Base-by-base conservation (phyloP, 192 early-diverging fungal genomes). In the Backusella tarrabulga region DNA sequence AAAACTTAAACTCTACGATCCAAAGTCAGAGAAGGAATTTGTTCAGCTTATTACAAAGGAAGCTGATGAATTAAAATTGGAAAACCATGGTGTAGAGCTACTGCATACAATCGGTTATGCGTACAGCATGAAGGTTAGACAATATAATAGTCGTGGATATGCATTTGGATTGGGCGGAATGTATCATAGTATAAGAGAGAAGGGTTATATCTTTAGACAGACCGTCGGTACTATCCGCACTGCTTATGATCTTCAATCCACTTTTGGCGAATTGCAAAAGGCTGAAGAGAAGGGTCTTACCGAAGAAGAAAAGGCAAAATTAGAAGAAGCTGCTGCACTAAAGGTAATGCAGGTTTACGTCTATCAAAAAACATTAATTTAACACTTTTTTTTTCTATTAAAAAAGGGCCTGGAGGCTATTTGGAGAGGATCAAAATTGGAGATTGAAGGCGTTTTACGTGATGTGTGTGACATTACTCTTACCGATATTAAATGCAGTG, bases 371-470 rank as follows among this genome's bases (percentile, higher is more conserved):
- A 21, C n/a, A 44, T 19, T 76, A 40, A 67, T 9, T 34, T 42
- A 56, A 44, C 15, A n/a, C n/a, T n/a, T 2, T 44, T 66, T 35
- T 19, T 14, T 19, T 26, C 32, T 35, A 38, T 11, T 54, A 32
- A 46, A 50, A 7, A 89, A 95, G 87, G 98, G 95, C 12, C 80
- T 99, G 70, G 88, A 95, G 75, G 95, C 95, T 7, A 88, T 98
- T 68, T 98, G 97, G 97, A 89, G 93, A 83, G 95, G 95, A 26
- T 93, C 92, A 67, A 97, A 97, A 77, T 81, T 99, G 75, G 98
- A 99, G 79, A 96, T 99, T 60, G 96, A 98, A 80, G 90, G 89
- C 77, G 95, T 97, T 12, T 81, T 98, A 70, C 87, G 96, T 63
- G 95, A 97, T 76, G 97, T 97, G 4, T 99, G 98, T 84, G 97